Percentiles rank a stretch among this genome's conserved stretches.
Conservation (phyloP, 345 rosid species). For the Populus ilicifolia region DNA sequence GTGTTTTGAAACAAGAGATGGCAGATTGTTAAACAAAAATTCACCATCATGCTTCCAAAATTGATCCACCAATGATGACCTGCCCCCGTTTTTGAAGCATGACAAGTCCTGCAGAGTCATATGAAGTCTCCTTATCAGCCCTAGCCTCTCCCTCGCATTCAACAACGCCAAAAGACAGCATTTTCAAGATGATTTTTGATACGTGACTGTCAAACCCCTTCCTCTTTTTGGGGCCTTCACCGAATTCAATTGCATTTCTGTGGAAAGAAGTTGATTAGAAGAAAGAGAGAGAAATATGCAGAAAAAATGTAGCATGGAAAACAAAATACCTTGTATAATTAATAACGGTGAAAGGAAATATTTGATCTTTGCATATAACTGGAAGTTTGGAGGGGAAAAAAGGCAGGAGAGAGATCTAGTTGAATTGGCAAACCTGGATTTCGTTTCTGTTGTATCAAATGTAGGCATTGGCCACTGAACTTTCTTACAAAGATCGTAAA, state of each 20-base stretch:
- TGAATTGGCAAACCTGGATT: conserved; percentile 40
- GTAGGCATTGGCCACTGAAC: conserved; percentile 73
- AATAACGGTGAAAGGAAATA: neutral
- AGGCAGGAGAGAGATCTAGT: neutral
- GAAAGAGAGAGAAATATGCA: neutral
- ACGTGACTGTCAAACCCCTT: conserved; percentile 48
- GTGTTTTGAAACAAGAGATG: neutral
- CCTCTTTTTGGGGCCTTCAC: conserved; percentile 36
- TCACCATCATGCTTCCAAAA: neutral
- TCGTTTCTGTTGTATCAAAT: conserved; percentile 44
- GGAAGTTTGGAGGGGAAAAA: neutral
- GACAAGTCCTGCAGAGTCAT: conserved; percentile 64
- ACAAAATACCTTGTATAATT: neutral
- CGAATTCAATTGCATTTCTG: conserved; percentile 52
- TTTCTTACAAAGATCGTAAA: conserved; percentile 70
- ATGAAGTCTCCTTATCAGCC: conserved; percentile 82
- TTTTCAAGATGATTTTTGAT: conserved; percentile 45
- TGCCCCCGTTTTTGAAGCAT: conserved; percentile 50
- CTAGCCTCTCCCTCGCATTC: conserved; percentile 54
- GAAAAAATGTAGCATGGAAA: conserved; percentile 4
- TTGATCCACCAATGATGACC: conserved; percentile 28
- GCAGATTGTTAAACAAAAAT: too few species aligned
- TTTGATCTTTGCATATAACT: neutral
- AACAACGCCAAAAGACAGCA: conserved; percentile 47
- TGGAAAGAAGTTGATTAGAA: neutral